Evolutionary conservation across 495 filamentous ascomycete genomes (phyloP).

Genomic region (Parachaetomium inaequale): DNA sequence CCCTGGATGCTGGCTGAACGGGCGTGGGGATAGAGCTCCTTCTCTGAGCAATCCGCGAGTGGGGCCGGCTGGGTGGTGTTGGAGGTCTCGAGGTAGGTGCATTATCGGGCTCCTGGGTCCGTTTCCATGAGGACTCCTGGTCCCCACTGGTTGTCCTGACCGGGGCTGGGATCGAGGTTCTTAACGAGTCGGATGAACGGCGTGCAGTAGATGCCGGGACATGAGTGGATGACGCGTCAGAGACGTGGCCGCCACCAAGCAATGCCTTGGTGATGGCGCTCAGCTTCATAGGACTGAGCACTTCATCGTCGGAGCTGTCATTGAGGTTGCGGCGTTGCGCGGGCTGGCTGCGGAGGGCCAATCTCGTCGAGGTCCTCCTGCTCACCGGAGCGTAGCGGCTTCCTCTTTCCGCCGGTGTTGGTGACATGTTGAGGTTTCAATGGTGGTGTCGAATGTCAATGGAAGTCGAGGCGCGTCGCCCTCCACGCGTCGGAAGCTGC

Average conservation of each 20-base stretch:
- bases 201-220: background rate
- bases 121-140: slow-evolving; percentile 6
- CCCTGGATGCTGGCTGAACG: background rate
- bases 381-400: slow-evolving; percentile 35
- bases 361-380: slow-evolving; percentile 42
- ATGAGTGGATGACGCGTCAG: slow-evolving; percentile 15
- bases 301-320: slow-evolving; percentile 56
- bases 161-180: slow-evolving; percentile 1
- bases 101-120: background rate
- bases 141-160: background rate
- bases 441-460: background rate
- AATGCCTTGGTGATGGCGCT: slow-evolving; percentile 76
- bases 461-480: slow-evolving; percentile 4
- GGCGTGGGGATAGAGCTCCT: slow-evolving; percentile 3
- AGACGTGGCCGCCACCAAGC: slow-evolving; percentile 57
- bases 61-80: background rate
- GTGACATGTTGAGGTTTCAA: slow-evolving; percentile 31
- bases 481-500: background rate
- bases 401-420: slow-evolving; percentile 35
- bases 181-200: slow-evolving; percentile 39
- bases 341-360: slow-evolving; percentile 37
- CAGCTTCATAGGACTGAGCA: slow-evolving; percentile 68
- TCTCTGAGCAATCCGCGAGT: background rate
- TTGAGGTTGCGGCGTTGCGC: slow-evolving; percentile 20
- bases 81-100: background rate